phyloP scores from a whole-genome alignment of 1,284 basidiomycete genomes.

The Cutaneotrichosporon dermatis region DNA sequence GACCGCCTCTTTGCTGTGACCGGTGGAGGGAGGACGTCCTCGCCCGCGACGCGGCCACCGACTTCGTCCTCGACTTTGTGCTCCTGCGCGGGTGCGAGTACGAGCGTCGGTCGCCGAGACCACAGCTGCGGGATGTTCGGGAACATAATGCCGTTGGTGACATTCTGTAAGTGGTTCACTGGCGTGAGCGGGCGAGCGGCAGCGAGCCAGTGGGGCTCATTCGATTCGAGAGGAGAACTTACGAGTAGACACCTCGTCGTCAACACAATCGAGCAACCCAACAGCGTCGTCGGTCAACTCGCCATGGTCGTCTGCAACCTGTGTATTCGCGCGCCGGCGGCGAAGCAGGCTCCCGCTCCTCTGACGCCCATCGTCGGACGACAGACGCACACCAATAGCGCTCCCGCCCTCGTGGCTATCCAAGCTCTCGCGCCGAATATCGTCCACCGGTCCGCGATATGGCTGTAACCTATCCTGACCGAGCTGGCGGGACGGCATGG shows the following conservation, averaged over 20 bases:
- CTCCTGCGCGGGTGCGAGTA: constrained; percentile 20
- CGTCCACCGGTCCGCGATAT: neutral
- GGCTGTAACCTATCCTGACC: neutral
- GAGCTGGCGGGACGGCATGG: constrained; percentile 8
- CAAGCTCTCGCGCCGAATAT: neutral
- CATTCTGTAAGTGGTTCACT: constrained; percentile 48
- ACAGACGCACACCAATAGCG: neutral
- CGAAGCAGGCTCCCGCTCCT: neutral
- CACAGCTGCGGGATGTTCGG: constrained; percentile 43
- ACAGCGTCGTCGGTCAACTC: constrained; percentile 35
- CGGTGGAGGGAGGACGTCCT: neutral
- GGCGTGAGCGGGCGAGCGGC: neutral
- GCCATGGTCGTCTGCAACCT: neutral
- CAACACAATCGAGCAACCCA: constrained; percentile 40
- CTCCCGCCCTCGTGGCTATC: neutral
- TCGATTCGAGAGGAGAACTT: constrained; percentile 4
- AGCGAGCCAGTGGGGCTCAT: too few relatives aligned
- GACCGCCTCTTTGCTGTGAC: neutral
- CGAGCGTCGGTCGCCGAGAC: constrained; percentile 38
- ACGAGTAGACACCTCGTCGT: constrained; percentile 42
- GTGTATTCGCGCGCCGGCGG: neutral
- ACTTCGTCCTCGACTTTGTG: neutral
- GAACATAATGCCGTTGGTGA: constrained; percentile 46
- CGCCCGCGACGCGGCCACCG: neutral
- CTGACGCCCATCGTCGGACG: neutral